A percentile compares a stretch with the other conserved stretches of the same genome.
These are phyloP conservation scores for Acanthamoeba lenticulata DNA, from an alignment of 208 protist species.

Conservation along the genomic window DNA sequence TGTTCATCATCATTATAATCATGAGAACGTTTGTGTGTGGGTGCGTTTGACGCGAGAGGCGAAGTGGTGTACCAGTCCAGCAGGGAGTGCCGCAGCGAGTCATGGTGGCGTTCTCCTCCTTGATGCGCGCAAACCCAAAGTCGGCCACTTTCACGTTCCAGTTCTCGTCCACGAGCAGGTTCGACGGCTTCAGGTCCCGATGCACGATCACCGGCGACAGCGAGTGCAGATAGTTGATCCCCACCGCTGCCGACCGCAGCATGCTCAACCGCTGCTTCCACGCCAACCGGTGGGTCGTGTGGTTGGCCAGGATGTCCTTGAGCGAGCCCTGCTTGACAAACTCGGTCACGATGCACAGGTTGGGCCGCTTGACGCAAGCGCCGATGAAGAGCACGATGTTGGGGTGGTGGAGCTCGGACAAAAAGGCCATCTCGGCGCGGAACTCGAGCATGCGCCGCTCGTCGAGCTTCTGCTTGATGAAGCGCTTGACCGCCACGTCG, in stretches of 20 bases:
- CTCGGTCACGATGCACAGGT: conserved; percentile 32
- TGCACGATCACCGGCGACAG: conserved; percentile 79
- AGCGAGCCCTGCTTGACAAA: not conserved
- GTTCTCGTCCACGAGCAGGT: conserved; percentile 81
- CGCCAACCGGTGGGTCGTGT: conserved; percentile 64
- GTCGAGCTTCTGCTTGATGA: conserved; percentile 50
- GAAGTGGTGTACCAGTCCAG: not conserved
- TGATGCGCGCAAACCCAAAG: conserved; percentile 43
- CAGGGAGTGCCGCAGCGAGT: conserved; percentile 24
- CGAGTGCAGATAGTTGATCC: conserved; percentile 82
- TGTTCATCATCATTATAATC: too few species aligned
- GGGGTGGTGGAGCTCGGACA: conserved; percentile 26
- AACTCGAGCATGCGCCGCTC: conserved; percentile 35
- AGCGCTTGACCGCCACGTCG: conserved; percentile 7
- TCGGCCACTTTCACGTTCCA: conserved; percentile 74
- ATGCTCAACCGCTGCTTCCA: conserved; percentile 59
- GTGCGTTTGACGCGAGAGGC: not conserved
- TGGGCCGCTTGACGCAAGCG: not conserved
- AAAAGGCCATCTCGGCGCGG: conserved; percentile 13
- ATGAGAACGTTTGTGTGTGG: not conserved
- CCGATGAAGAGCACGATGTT: conserved; percentile 50
- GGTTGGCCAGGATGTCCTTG: not conserved
- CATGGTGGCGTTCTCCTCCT: conserved; percentile 38
- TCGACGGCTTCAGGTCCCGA: conserved; percentile 80
- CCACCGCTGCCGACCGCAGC: conserved; percentile 62